phyloP scores from a whole-genome alignment of 495 filamentous ascomycete genomes.

The Penicillium pulvis region DNA sequence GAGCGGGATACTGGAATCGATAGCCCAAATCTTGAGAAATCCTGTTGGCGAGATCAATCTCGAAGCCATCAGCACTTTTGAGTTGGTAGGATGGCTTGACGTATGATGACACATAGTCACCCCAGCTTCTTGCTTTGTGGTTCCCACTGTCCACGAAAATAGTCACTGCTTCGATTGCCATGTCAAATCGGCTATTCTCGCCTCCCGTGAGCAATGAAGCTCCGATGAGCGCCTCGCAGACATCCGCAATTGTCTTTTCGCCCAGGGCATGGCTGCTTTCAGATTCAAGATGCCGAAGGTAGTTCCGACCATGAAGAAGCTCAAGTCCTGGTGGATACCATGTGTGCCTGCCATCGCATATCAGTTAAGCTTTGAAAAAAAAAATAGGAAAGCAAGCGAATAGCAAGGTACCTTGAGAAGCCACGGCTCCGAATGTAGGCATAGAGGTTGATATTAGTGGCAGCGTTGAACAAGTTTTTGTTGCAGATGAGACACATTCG shows the following conservation, averaged over 20 bases:
- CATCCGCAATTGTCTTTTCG: conserved; percentile 95
- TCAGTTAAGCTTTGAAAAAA: neutral
- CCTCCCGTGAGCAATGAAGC: conserved; percentile 74
- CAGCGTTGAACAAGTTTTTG: conserved; percentile 79
- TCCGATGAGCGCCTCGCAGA: conserved; percentile 93
- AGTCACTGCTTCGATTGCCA: conserved; percentile 82
- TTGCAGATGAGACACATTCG: conserved; percentile 94
- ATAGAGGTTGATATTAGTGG: conserved; percentile 62
- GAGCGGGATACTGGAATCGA: conserved; percentile 73
- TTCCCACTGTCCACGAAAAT: conserved; percentile 66
- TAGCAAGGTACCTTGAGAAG: conserved; percentile 65
- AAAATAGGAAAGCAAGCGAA: neutral
- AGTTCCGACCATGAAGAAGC: conserved; percentile 62
- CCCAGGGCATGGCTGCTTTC: conserved; percentile 66
- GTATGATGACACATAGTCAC: conserved; percentile 74
- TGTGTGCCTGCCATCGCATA: conserved; percentile 27
- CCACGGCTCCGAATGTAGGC: conserved; percentile 80
- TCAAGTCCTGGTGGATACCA: conserved; percentile 85
- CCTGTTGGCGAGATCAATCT: conserved; percentile 66
- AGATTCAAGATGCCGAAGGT: conserved; percentile 52
- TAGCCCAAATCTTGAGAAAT: conserved; percentile 72
- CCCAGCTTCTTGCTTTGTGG: conserved; percentile 68
- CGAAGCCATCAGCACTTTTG: conserved; percentile 43
- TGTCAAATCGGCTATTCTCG: conserved; percentile 63
- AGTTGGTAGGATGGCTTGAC: conserved; percentile 71